These are phyloP conservation scores for Hibiscus trionum DNA, from an alignment of 345 rosid genomes.

Conservation along the genomic window DNA sequence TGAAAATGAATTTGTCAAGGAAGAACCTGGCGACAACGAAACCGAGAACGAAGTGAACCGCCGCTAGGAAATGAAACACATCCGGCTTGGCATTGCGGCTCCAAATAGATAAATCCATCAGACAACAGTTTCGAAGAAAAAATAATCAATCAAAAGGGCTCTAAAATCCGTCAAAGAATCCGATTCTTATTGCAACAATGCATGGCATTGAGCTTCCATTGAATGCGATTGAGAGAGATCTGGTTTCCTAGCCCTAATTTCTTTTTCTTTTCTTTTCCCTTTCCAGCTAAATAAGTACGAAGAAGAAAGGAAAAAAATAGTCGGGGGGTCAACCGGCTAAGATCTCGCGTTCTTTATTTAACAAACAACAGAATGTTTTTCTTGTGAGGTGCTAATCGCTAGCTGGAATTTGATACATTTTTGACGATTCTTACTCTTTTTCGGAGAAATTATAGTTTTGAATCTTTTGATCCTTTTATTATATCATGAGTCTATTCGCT, in stretches of 20 bases:
- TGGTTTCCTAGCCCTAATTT: conserved; percentile 9
- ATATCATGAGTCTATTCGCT: no score
- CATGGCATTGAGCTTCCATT: conserved; percentile 6
- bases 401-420: neutral
- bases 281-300: neutral
- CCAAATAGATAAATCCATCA: conserved; percentile 49
- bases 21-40: conserved; percentile 54
- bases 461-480: neutral
- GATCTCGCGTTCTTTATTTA: neutral
- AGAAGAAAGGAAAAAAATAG: neutral
- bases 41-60: conserved; percentile 53
- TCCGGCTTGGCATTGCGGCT: conserved; percentile 29
- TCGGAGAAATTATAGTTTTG: neutral
- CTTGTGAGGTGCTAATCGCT: neutral
- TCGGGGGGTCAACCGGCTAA: neutral
- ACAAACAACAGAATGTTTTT: conserved; percentile 1
- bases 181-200: neutral
- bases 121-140: conserved; percentile 13
- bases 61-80: conserved; percentile 44
- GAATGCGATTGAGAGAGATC: neutral
- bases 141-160: conserved; percentile 14
- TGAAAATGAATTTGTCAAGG: conserved; percentile 73
- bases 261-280: neutral
- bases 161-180: neutral
- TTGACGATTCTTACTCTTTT: neutral